phyloP scores from a whole-genome alignment of 179 eudicot species.

The Beta lomatogona region DNA sequence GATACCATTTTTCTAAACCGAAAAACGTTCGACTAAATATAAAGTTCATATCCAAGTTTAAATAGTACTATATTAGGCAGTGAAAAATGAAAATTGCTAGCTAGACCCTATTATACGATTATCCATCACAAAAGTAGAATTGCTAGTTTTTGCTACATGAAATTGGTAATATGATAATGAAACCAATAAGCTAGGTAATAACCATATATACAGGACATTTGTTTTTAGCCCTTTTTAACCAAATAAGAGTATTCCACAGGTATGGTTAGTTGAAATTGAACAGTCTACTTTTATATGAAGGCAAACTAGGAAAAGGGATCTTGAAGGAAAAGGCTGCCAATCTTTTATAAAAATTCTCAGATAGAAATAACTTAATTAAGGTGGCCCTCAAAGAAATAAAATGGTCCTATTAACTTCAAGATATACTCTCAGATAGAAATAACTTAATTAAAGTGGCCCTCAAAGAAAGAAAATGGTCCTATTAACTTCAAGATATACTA shows the following conservation, averaged over 20 bases:
- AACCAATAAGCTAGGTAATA: too few relatives aligned
- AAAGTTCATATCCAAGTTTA: not conserved
- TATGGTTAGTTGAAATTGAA: conserved; percentile 10
- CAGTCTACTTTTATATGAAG: conserved; percentile 1
- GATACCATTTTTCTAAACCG: not conserved
- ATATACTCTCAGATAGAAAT: too few relatives aligned
- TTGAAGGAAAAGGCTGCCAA: conserved; percentile 35
- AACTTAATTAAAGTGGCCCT: too few relatives aligned
- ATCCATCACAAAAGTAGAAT: not conserved
- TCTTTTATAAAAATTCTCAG: not conserved
- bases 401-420: too few relatives aligned
- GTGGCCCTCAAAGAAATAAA: too few relatives aligned
- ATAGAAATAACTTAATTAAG: conserved; percentile 4
- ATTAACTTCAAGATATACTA: conserved; percentile 7
- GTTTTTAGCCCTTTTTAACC: not conserved
- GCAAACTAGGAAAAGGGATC: conserved; percentile 12
- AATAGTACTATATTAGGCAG: not conserved
- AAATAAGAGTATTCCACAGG: conserved; percentile 1
- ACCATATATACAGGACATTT: not conserved
- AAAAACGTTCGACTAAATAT: not conserved
- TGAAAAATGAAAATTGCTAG: too few relatives aligned
- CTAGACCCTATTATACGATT: not conserved
- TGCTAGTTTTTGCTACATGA: not conserved
- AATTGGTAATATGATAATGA: not conserved
- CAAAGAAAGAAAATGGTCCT: conserved; percentile 3